Evolutionary conservation across 73 alveolate species (phyloP).

Genomic region (Paramecium tetraurelia): DNA sequence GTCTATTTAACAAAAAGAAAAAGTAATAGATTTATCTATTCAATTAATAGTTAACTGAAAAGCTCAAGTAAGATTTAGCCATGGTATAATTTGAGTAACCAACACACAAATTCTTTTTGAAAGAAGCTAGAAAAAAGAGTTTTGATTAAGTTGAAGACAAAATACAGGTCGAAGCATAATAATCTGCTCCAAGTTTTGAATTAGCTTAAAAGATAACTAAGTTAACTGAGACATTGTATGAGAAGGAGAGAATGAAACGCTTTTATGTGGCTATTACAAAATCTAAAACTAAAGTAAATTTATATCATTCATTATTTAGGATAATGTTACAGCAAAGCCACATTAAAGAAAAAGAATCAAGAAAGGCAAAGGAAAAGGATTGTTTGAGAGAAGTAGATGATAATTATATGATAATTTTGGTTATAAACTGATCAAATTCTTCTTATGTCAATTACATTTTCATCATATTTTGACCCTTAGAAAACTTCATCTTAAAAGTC

Average conservation of each 20-base stretch:
- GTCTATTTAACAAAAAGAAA: background rate
- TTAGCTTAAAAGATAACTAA: background rate
- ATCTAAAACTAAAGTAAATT: background rate
- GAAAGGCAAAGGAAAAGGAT: background rate
- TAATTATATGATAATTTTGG: background rate
- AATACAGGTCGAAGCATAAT: background rate
- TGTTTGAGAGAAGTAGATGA: constrained; percentile 12
- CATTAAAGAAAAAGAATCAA: background rate
- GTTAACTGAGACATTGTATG: background rate
- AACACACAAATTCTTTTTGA: background rate
- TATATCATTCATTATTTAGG: background rate
- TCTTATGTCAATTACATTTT: constrained; percentile 20
- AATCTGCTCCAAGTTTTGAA: background rate
- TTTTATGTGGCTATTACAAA: constrained; percentile 31
- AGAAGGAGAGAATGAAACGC: constrained; percentile 39
- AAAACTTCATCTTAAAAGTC: constrained; percentile 12
- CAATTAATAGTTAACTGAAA: background rate
- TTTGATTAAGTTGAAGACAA: background rate
- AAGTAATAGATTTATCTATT: background rate
- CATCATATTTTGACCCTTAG: constrained; percentile 30
- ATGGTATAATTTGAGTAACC: background rate
- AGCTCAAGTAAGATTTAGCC: background rate
- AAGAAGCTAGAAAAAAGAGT: background rate
- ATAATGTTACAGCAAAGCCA: background rate
- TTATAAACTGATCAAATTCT: background rate